phyloP scores from a whole-genome alignment of 371 early-diverging fungal species.

The Apophysomyces elegans region DNA sequence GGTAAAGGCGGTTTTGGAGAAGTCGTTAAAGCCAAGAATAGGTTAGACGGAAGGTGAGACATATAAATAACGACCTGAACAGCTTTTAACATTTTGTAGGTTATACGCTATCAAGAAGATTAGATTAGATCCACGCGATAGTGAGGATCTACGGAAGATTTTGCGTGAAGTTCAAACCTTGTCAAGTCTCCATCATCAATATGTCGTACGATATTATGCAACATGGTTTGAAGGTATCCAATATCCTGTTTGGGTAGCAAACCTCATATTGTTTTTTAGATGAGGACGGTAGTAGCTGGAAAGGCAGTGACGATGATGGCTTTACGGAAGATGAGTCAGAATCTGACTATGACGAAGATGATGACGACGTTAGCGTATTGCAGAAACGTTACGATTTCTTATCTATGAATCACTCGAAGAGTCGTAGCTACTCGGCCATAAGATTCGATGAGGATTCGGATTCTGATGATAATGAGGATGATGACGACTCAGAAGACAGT shows the following conservation, averaged over 20 bases:
- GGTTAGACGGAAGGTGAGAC: conserved; percentile 65
- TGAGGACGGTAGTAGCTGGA: conserved; percentile 55
- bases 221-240: conserved; percentile 90
- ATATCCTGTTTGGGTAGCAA: not conserved
- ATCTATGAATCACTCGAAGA: conserved; percentile 53
- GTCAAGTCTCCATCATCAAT: conserved; percentile 88
- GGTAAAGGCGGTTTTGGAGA: conserved; percentile 95
- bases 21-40: conserved; percentile 91
- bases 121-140: conserved; percentile 73
- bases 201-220: conserved; percentile 92
- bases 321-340: conserved; percentile 40
- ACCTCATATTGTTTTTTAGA: conserved; percentile 27
- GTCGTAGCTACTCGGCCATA: conserved; percentile 57
- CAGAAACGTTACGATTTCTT: conserved; percentile 61
- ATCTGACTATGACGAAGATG: conserved; percentile 49
- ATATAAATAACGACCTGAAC: not conserved
- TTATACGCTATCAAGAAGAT: conserved; percentile 94
- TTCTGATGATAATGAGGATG: conserved; percentile 50
- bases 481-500: conserved; percentile 48
- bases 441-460: conserved; percentile 23
- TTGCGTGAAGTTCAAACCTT: conserved; percentile 91
- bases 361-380: conserved; percentile 52
- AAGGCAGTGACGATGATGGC: conserved; percentile 46
- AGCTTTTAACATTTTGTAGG: conserved; percentile 24
- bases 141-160: conserved; percentile 80